A percentile compares a stretch with the other conserved stretches of the same genome.
Evolutionary conservation across 169 alveolate genomes (phyloP).

Genomic region (Babesia caballi): DNA sequence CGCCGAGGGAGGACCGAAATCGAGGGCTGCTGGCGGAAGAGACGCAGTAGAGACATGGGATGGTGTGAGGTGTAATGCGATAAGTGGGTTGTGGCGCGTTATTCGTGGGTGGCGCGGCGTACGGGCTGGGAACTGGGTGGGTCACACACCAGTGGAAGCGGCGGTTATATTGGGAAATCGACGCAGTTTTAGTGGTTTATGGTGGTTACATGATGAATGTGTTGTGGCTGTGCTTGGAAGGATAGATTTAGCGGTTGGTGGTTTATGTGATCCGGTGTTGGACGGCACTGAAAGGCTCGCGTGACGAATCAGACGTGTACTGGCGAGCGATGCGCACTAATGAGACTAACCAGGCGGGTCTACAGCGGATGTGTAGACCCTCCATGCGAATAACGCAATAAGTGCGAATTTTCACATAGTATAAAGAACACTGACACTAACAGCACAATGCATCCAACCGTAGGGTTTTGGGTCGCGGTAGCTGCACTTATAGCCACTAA

Average conservation of each 20-base stretch:
- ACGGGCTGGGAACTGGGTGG: too few relatives aligned
- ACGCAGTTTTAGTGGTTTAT: neutral
- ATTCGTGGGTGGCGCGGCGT: too few relatives aligned
- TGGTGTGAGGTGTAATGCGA: neutral
- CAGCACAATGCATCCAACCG: neutral
- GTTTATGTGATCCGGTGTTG: too few relatives aligned
- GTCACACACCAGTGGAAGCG: neutral
- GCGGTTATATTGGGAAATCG: neutral
- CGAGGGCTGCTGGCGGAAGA: conserved; percentile 10
- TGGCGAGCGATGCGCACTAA: neutral
- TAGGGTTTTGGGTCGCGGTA: neutral
- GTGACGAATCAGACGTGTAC: neutral
- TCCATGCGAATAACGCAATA: neutral
- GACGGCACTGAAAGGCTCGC: too few relatives aligned
- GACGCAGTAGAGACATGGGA: conserved; percentile 25
- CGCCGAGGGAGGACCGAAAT: conserved; percentile 56
- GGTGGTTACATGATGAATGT: neutral
- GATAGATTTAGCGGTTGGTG: neutral
- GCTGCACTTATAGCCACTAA: neutral
- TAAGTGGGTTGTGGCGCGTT: neutral
- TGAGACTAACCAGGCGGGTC: neutral
- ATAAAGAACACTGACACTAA: neutral
- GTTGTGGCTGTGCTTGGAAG: neutral
- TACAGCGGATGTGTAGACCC: neutral
- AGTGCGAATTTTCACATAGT: neutral